phyloP scores from a whole-genome alignment of 345 rosid genomes.

The Aurinia saxatilis region DNA sequence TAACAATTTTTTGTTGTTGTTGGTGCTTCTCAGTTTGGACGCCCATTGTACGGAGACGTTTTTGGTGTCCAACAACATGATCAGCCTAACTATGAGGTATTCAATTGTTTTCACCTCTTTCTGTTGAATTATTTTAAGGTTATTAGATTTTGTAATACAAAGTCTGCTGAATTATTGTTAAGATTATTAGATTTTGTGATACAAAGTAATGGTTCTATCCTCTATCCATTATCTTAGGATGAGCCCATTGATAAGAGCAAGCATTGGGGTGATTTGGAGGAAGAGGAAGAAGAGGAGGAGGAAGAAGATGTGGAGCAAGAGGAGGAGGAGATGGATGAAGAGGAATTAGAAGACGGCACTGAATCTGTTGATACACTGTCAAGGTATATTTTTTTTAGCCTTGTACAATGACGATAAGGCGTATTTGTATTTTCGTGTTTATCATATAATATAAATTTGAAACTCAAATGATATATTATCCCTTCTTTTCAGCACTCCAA shows the following conservation, averaged over 20 bases:
- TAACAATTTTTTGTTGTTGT: neutral
- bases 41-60: constrained; percentile 97
- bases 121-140: neutral
- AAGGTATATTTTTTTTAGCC: constrained; percentile 40
- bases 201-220: neutral
- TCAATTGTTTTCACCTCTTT: constrained; percentile 3
- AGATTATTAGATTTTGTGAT: neutral
- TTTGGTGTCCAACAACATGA: constrained; percentile 96
- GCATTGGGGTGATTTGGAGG: constrained; percentile 99
- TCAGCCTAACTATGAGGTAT: constrained; percentile 95
- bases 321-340: constrained; percentile 85
- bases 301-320: constrained; percentile 74
- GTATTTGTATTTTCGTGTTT: neutral
- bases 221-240: constrained; percentile 42
- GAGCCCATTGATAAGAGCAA: constrained; percentile 96
- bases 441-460: neutral
- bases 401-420: neutral
- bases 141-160: neutral
- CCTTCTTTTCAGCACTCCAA: constrained; percentile 64
- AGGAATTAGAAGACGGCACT: constrained; percentile 81
- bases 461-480: neutral
- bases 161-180: neutral
- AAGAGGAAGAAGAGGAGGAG: constrained; percentile 57
- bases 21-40: constrained; percentile 48
- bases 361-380: constrained; percentile 94